phyloP scores from a whole-genome alignment of 2,329 filamentous ascomycete genomes.

The Teratosphaeria nubilosa region DNA sequence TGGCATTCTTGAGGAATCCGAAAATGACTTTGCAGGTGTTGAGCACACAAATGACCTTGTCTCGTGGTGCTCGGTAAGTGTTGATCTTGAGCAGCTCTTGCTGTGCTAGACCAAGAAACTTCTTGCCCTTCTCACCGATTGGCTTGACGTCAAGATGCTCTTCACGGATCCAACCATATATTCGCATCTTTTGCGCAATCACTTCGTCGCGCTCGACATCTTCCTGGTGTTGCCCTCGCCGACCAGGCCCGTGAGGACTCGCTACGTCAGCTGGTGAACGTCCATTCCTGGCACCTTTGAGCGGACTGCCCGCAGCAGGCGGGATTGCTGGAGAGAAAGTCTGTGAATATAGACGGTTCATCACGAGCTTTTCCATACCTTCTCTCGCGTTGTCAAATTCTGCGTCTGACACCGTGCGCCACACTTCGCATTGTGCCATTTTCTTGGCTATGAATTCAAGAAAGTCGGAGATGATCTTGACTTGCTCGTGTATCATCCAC shows the following conservation, averaged over 20 bases:
- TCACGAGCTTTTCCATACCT: constrained; percentile 98
- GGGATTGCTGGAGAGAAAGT: constrained; percentile 94
- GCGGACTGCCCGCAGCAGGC: constrained; percentile 55
- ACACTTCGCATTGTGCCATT: constrained; percentile 95
- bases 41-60: constrained; percentile 96
- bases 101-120: constrained; percentile 80
- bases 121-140: constrained; percentile 73
- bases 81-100: constrained; percentile 95
- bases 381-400: constrained; percentile 98
- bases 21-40: constrained; percentile 99
- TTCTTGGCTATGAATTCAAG: constrained; percentile 95
- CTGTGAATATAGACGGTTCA: constrained; percentile 92
- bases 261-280: constrained; percentile 27
- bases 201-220: constrained; percentile 95
- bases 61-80: constrained; percentile 88
- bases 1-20: constrained; percentile 81
- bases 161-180: constrained; percentile 90
- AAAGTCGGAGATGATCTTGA: constrained; percentile 97
- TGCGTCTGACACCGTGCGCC: constrained; percentile 87
- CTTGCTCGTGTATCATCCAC: constrained; percentile 99
- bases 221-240: constrained; percentile 91
- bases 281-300: constrained; percentile 56
- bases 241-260: constrained; percentile 57
- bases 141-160: constrained; percentile 87
- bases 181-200: constrained; percentile 90